A percentile compares a stretch with the other conserved stretches of the same genome.
These are phyloP conservation scores for Paracorniculantispora psalliotae DNA, from an alignment of 2,329 filamentous ascomycete genomes.

Conservation along the genomic window DNA sequence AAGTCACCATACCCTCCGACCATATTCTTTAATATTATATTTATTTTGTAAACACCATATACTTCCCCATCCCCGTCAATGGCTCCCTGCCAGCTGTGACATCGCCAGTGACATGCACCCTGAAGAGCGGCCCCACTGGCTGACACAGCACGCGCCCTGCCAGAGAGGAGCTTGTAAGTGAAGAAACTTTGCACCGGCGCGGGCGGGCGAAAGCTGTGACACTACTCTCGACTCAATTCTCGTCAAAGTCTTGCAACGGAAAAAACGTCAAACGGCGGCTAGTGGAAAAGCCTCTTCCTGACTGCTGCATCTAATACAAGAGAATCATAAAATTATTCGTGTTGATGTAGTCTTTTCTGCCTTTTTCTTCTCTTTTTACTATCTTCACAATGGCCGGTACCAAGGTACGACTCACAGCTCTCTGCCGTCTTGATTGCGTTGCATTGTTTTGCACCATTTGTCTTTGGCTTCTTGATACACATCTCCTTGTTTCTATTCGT, in stretches of 20 bases:
- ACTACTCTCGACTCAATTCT: not conserved
- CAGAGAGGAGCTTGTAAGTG: conserved; percentile 3
- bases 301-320: not conserved
- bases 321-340: not conserved
- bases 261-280: not conserved
- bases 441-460: not conserved
- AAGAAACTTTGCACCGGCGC: conserved; percentile 12
- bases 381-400: conserved; percentile 8
- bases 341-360: conserved; percentile 12
- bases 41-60: not conserved
- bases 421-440: not conserved
- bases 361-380: not conserved
- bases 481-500: too few relatives aligned
- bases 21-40: not conserved
- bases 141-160: conserved; percentile 8
- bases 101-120: conserved; percentile 8
- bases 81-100: not conserved
- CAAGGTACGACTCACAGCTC: conserved; percentile 8
- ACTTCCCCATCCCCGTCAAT: not conserved
- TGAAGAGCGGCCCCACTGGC: conserved; percentile 4
- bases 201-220: conserved; percentile 1
- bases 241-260: not conserved
- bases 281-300: not conserved
- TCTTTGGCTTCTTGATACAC: too few relatives aligned
- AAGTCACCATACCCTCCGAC: not conserved